Evolutionary conservation across 441 rosid species (phyloP).

Genomic region (Syzygium syzygioides): DNA sequence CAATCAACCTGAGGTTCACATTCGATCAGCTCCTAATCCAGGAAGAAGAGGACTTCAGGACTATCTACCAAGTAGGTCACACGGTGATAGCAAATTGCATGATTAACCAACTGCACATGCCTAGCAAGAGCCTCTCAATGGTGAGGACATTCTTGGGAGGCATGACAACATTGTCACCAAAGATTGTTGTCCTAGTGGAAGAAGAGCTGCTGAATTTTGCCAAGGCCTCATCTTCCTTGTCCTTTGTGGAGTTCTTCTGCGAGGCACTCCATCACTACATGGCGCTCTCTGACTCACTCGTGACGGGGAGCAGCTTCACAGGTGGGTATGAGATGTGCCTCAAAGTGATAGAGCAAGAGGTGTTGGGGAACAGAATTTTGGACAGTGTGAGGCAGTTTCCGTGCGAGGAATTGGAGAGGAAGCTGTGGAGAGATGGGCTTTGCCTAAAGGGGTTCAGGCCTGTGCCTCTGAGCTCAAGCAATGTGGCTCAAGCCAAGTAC

Average conservation of each 20-base stretch:
- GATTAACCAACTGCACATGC: slow-evolving; percentile 22
- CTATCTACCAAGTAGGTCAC: not conserved
- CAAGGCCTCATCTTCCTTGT: slow-evolving; percentile 5
- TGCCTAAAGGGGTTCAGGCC: slow-evolving; percentile 7
- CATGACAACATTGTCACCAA: slow-evolving; percentile 9
- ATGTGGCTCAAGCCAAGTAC: slow-evolving; percentile 22
- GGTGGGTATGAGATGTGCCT: slow-evolving; percentile 3
- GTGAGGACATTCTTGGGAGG: slow-evolving; percentile 16
- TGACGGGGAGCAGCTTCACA: not conserved
- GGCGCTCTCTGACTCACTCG: slow-evolving; percentile 18
- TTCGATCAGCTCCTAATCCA: slow-evolving; percentile 3
- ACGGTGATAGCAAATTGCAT: slow-evolving; percentile 21
- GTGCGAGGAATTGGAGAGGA: not conserved
- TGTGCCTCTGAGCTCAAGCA: slow-evolving; percentile 3
- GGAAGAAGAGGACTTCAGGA: slow-evolving; percentile 8
- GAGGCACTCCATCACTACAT: slow-evolving; percentile 29
- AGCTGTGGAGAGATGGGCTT: slow-evolving; percentile 7
- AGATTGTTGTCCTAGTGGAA: slow-evolving; percentile 15
- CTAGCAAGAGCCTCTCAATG: slow-evolving; percentile 1
- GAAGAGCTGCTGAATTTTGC: slow-evolving; percentile 14
- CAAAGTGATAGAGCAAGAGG: slow-evolving; percentile 13
- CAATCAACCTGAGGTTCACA: slow-evolving; percentile 6
- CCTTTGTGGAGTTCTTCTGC: slow-evolving; percentile 19
- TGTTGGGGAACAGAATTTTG: slow-evolving; percentile 7
- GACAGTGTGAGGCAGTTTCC: slow-evolving; percentile 16